Evolutionary conservation across 441 rosid species (phyloP).

Genomic region (Adansonia madagascariensis): DNA sequence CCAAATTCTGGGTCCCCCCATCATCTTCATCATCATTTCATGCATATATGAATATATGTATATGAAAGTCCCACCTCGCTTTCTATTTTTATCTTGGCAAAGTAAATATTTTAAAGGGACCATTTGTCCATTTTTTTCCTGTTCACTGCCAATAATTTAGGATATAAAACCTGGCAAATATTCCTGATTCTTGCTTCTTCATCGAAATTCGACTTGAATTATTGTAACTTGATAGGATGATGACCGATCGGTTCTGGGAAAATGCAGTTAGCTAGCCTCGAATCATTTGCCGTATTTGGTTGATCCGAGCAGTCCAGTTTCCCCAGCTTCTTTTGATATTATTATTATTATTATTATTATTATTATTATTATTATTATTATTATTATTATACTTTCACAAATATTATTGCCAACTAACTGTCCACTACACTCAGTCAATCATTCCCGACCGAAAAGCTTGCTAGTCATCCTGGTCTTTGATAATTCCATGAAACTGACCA

Average conservation of each 20-base stretch:
- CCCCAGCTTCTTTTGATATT: not conserved
- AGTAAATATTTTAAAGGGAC: slow-evolving; percentile 28
- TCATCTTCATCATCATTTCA: slow-evolving; percentile 63
- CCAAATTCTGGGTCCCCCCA: slow-evolving; percentile 56
- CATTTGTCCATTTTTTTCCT: slow-evolving; percentile 25
- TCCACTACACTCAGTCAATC: slow-evolving; percentile 60
- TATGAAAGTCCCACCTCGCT: slow-evolving; percentile 49
- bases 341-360: no score
- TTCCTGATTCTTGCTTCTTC: slow-evolving; percentile 21
- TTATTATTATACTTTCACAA: slow-evolving; percentile 21
- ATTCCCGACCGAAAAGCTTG: slow-evolving; percentile 58
- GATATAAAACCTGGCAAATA: slow-evolving; percentile 28
- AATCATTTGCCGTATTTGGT: slow-evolving; percentile 55
- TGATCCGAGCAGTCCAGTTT: slow-evolving; percentile 44
- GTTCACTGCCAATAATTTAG: slow-evolving; percentile 43
- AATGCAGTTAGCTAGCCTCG: slow-evolving; percentile 40
- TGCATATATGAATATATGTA: slow-evolving; percentile 44
- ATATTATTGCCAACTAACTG: slow-evolving; percentile 76
- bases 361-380: not conserved
- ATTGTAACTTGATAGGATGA: slow-evolving; percentile 35
- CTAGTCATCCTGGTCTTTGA: slow-evolving; percentile 32
- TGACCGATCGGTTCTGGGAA: slow-evolving; percentile 39
- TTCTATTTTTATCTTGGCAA: slow-evolving; percentile 34
- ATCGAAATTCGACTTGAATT: slow-evolving; percentile 43
- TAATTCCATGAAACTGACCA: slow-evolving; percentile 44